These are phyloP conservation scores for Fusarium sp. DNA, from an alignment of 2,329 filamentous ascomycete genomes.

Conservation along the genomic window DNA sequence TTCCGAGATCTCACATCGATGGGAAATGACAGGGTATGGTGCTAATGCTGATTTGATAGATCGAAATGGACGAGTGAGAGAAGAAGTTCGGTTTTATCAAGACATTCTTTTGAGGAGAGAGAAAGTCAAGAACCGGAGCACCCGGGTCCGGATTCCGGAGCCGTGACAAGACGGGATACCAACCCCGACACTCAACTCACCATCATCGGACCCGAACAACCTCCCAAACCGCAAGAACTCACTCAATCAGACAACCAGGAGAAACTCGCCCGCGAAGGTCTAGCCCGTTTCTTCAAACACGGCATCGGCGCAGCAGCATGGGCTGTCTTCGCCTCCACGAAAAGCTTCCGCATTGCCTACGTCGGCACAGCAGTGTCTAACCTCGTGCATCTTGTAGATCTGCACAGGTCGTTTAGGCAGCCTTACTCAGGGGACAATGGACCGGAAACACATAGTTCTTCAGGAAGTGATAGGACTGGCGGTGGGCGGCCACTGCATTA, in stretches of 20 bases:
- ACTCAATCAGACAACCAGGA: conserved; percentile 31
- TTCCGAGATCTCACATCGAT: conserved; percentile 31
- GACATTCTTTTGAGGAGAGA: conserved; percentile 1
- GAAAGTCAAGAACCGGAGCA: conserved; percentile 8
- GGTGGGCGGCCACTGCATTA: conserved; percentile 34
- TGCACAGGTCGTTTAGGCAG: conserved; percentile 41
- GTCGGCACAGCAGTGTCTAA: conserved; percentile 44
- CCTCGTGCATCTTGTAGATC: conserved; percentile 38
- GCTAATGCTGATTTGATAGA: conserved; percentile 24
- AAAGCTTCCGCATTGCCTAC: conserved; percentile 45
- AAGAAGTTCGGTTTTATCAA: conserved; percentile 16
- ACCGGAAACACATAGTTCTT: conserved; percentile 30
- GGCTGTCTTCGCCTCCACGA: conserved; percentile 40
- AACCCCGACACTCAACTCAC: not conserved
- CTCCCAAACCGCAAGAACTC: conserved; percentile 10
- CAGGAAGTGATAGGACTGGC: conserved; percentile 11
- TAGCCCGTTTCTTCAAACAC: conserved; percentile 42
- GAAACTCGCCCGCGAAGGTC: conserved; percentile 38
- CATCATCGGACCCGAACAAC: conserved; percentile 13
- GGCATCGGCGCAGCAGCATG: conserved; percentile 42
- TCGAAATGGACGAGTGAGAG: conserved; percentile 41
- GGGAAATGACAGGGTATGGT: too few relatives aligned
- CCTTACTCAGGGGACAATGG: conserved; percentile 28
- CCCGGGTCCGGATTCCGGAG: conserved; percentile 23
- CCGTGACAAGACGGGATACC: conserved; percentile 13